Base-by-base conservation (phyloP, 495 filamentous ascomycete species). In the Hyaloscypha variabilis region DNA sequence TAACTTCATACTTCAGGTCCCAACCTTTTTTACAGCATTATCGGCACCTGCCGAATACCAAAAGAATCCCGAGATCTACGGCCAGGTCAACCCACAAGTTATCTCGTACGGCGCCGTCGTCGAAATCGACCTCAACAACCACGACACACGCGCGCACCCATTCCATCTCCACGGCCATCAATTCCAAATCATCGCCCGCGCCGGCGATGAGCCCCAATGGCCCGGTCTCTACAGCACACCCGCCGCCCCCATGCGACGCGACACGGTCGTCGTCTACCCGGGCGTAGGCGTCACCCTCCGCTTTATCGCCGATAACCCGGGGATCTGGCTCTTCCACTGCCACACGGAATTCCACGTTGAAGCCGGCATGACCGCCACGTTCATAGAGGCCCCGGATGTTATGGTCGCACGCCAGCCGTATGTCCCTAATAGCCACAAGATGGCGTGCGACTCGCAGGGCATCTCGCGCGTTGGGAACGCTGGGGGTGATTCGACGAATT, bases 271-370 rank as follows among this genome's bases (percentile, higher is more conserved):
- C 52, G 79, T 88, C 29, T 75, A 75, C 34, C 76, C 83, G 6
- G 75, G 82, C 50, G 84, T 82, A 24, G 79, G 85, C 69, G 79
- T 81, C 8, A 83, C 88, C 6, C 71, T 89, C 55, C 81, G 86
- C 42, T 88, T 88, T 67, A 75, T 71, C 26, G 85, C 85, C 1
- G 68, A 82, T 60, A 96, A 96, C 71, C 89, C 92, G 23, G 92
- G 25, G 25, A 82, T 92, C 42, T 93, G 87, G 85, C 75, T 93
- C 30, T 89, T 93, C 73, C 91, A 94, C 72, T 93, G 91, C 77
- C 90, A 92, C 75, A 82, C 92, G 29, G 89, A 91, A 79, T 93
- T 89, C 90, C 91, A 93, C 70, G 82, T 92, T 46, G 85, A 83
- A 67, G 84, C 85, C 69, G 91, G 91, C 26, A 78, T 94, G 13